Evolutionary conservation across 495 filamentous ascomycete species (phyloP), one percentile per base, ranked within the genome.

Genomic region (Usnea hakonensis): DNA sequence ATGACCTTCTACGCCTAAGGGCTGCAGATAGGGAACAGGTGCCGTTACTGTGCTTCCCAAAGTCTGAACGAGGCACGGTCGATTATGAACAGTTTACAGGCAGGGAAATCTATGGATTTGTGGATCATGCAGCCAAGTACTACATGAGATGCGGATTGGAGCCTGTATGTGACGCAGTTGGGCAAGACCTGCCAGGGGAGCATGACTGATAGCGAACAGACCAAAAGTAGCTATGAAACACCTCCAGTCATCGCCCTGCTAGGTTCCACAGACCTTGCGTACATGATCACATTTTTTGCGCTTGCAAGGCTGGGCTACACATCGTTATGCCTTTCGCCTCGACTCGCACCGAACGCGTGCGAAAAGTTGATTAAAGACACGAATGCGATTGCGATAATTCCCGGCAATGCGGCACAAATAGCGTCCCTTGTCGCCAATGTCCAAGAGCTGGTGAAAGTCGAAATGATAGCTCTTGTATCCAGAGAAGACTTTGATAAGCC

Each of bases 281-380:
- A 82, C 73, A 72, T 83, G 3, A 61, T 83, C 57, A 77, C 79
- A 2, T 77, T 85, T 43, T 84, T 85, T 56, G 84, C 82, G 2
- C 73, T 87, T 7, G 78, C 76, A 56, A 76, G 84, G 21, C 69
- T 85, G 5, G 84, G 84, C 30, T 83, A 81, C 63, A 81, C 78
- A 8, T 74, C 79, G 28, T 76, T 87, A 66, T 79, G 82, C 64
- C 70, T 87, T 14, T 87, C 84, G 0, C 81, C 82, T 19, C 79
- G 84, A 41, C 70, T 86, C 19, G 76, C 80, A 10, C 71, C 77
- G 0, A 69, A 72, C 6, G 83, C 83, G 35, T 81, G 78, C 62
- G 74, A 78, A 19, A 78, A 80, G 36, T 67, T 87, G 5, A 73
- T 87, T 1, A 67, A 76, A 48, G 71, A 73, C 17, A 77, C 79